Evolutionary conservation across 345 rosid genomes (phyloP).

Genomic region (Populus pruinosa): DNA sequence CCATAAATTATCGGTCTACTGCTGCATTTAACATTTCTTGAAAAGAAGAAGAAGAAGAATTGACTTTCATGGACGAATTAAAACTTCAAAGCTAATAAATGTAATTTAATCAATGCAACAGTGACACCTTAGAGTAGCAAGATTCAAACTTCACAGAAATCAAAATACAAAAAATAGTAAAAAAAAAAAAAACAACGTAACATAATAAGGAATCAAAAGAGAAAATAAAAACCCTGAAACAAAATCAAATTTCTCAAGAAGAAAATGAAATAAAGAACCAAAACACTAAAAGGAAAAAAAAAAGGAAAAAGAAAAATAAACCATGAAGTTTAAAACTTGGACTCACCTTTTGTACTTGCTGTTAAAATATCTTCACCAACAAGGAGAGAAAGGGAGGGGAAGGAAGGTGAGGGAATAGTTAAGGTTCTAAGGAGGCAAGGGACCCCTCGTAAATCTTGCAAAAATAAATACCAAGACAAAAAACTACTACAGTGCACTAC

Average conservation of each 20-base stretch:
- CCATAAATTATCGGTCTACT: constrained; percentile 1
- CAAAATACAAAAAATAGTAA: background rate
- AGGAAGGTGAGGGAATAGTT: background rate
- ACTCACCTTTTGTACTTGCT: background rate
- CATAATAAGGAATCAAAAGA: background rate
- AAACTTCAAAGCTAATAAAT: background rate
- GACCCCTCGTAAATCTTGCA: background rate
- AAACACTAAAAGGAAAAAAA: background rate
- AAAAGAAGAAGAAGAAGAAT: background rate
- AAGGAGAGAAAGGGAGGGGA: background rate
- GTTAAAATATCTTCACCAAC: background rate
- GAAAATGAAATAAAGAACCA: background rate
- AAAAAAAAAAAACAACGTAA: background rate
- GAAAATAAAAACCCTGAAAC: background rate
- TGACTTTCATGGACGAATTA: background rate
- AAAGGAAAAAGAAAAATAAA: background rate
- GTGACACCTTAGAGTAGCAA: constrained; percentile 25
- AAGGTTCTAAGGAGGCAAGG: background rate
- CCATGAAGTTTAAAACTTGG: background rate
- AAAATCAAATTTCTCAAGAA: background rate
- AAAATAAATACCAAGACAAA: too few relatives aligned
- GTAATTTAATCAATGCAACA: constrained; percentile 39
- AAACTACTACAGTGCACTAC: background rate
- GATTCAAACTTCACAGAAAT: constrained; percentile 19
- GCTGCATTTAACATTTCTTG: constrained; percentile 2